Percentiles rank a stretch among this genome's conserved stretches.
phyloP scores from a whole-genome alignment of 2,329 filamentous ascomycete species.

The Hypoxylon sp. region DNA sequence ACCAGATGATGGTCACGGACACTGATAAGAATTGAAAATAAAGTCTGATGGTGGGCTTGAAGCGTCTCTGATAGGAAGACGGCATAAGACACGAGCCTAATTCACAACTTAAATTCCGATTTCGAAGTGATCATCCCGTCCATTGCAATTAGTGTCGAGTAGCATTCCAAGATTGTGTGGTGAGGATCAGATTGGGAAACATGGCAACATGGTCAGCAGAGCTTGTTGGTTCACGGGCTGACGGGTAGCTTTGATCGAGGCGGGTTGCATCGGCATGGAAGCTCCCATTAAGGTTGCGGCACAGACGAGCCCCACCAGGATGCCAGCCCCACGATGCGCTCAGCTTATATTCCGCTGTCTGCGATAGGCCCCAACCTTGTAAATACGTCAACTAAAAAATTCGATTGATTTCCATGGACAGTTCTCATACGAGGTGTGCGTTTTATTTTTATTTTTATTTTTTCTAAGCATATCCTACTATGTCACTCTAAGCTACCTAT shows the following conservation, averaged over 20 bases:
- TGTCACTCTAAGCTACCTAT: not conserved
- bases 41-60: slow-evolving; percentile 38
- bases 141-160: slow-evolving; percentile 17
- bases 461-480: not conserved
- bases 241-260: slow-evolving; percentile 23
- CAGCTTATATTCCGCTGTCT: slow-evolving; percentile 22
- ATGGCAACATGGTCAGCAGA: slow-evolving; percentile 32
- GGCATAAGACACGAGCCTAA: slow-evolving; percentile 39
- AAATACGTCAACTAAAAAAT: slow-evolving; percentile 18
- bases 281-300: slow-evolving; percentile 4
- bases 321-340: slow-evolving; percentile 31
- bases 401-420: not conserved
- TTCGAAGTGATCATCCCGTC: slow-evolving; percentile 24
- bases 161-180: slow-evolving; percentile 21
- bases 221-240: not conserved
- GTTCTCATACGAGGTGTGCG: slow-evolving; percentile 10
- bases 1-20: slow-evolving; percentile 87
- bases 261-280: slow-evolving; percentile 46
- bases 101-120: slow-evolving; percentile 31
- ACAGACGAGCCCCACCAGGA: slow-evolving; percentile 28
- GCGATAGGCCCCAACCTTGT: slow-evolving; percentile 1
- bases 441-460: not conserved
- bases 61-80: slow-evolving; percentile 42
- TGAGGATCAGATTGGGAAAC: slow-evolving; percentile 24
- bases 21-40: slow-evolving; percentile 65